These are phyloP conservation scores for Lyophyllum decastes DNA, from an alignment of 768 basidiomycete species.

Conservation along the genomic window DNA sequence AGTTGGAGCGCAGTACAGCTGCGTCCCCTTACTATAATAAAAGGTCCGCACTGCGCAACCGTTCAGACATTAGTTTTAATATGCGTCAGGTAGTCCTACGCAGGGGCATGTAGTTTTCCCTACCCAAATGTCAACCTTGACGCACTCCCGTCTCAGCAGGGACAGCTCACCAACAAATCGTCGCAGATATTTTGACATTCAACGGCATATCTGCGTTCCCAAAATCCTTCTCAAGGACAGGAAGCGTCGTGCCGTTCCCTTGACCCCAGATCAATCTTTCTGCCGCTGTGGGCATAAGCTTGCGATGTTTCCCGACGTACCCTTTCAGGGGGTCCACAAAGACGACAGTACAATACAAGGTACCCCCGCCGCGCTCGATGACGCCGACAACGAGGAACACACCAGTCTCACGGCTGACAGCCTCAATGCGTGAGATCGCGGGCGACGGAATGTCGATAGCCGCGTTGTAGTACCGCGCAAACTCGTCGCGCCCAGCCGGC, in stretches of 20 bases:
- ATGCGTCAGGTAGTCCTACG: conserved; percentile 31
- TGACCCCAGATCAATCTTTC: conserved; percentile 67
- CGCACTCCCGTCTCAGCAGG: neutral
- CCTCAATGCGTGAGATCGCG: conserved; percentile 46
- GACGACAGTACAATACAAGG: conserved; percentile 61
- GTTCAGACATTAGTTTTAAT: neutral
- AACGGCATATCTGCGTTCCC: conserved; percentile 20
- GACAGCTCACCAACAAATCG: conserved; percentile 56
- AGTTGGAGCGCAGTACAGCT: conserved; percentile 68
- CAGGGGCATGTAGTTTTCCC: conserved; percentile 75
- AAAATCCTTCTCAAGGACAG: conserved; percentile 46
- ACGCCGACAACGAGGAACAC: conserved; percentile 63
- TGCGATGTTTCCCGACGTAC: conserved; percentile 62
- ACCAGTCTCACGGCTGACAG: conserved; percentile 44
- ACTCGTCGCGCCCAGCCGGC: conserved; percentile 58
- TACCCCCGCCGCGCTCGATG: conserved; percentile 59
- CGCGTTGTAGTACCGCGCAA: conserved; percentile 50
- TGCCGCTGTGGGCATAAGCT: conserved; percentile 60
- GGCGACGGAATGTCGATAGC: conserved; percentile 61
- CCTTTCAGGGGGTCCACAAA: conserved; percentile 57
- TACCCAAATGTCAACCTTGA: conserved; percentile 20
- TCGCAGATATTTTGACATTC: conserved; percentile 50
- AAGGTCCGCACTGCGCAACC: conserved; percentile 47
- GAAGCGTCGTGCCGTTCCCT: conserved; percentile 56
- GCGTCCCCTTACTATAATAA: conserved; percentile 60